Evolutionary conservation across 129 eudicot species (phyloP).

Genomic region (Kitagawia praeruptora): DNA sequence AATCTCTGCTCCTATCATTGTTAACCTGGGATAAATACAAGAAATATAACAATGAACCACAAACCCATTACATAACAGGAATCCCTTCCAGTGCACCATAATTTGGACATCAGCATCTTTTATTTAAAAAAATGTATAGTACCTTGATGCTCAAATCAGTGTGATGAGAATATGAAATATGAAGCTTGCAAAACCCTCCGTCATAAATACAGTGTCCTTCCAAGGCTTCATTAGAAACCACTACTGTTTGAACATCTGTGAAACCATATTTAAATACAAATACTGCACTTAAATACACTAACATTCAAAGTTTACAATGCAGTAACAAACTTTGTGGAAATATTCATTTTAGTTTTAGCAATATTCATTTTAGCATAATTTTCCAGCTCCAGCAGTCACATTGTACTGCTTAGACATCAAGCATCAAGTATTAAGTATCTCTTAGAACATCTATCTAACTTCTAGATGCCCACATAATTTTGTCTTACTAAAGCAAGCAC

Average conservation of each 20-base stretch:
- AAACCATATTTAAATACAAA: neutral
- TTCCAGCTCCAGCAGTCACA: neutral
- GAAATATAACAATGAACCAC: neutral
- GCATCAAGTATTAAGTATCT: no score
- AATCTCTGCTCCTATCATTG: constrained; percentile 94
- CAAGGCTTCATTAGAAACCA: constrained; percentile 78
- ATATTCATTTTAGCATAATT: no score
- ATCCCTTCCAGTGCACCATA: neutral
- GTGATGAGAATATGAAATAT: constrained; percentile 89
- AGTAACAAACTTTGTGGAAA: neutral
- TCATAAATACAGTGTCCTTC: constrained; percentile 98
- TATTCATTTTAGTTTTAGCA: neutral
- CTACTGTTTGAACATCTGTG: constrained; percentile 84
- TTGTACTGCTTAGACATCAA: neutral
- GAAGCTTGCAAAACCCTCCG: constrained; percentile 98
- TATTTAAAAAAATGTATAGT: neutral
- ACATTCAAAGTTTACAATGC: neutral
- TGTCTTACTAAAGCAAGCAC: neutral
- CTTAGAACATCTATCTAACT: no score
- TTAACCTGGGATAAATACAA: constrained; percentile 43
- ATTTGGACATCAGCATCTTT: neutral
- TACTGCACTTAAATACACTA: neutral
- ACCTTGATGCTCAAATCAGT: constrained; percentile 95
- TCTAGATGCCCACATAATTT: neutral
- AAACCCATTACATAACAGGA: neutral